Percentiles rank a stretch among this genome's conserved stretches.
Conservation (phyloP, 352 stramenopile species). For the Blastocystis sp. region DNA sequence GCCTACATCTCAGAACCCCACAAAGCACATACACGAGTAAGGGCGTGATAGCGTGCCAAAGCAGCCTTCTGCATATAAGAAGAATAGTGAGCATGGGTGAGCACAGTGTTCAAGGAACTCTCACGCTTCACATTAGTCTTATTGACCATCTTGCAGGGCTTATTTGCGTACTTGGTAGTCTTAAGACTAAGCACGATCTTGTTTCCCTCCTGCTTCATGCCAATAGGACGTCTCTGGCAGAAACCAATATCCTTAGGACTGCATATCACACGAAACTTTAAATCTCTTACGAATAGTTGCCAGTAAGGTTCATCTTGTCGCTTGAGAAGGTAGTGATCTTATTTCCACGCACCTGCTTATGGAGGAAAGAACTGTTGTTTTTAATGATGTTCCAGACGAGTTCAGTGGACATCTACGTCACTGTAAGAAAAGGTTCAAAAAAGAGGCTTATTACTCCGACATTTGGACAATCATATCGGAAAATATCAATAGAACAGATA, state of each 20-base stretch:
- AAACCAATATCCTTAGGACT: slow-evolving; percentile 52
- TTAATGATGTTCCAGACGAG: slow-evolving; percentile 54
- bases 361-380: slow-evolving; percentile 38
- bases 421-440: background rate
- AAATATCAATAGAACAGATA: background rate
- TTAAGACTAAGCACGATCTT: slow-evolving; percentile 9
- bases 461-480: background rate
- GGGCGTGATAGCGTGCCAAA: slow-evolving; percentile 27
- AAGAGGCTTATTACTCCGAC: background rate
- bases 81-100: background rate
- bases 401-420: slow-evolving; percentile 50
- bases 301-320: slow-evolving; percentile 23
- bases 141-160: slow-evolving; percentile 31
- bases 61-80: slow-evolving; percentile 14
- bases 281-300: background rate
- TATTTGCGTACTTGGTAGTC: slow-evolving; percentile 24
- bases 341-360: slow-evolving; percentile 36
- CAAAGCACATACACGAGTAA: background rate
- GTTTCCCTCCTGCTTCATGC: slow-evolving; percentile 8
- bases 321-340: slow-evolving; percentile 55
- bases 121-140: background rate
- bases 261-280: background rate
- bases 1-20: background rate
- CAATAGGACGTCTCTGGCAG: slow-evolving; percentile 23
- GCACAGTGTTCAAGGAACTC: background rate